phyloP scores from a whole-genome alignment of 148 eudicot genomes.

The Rhododendron vialii region DNA sequence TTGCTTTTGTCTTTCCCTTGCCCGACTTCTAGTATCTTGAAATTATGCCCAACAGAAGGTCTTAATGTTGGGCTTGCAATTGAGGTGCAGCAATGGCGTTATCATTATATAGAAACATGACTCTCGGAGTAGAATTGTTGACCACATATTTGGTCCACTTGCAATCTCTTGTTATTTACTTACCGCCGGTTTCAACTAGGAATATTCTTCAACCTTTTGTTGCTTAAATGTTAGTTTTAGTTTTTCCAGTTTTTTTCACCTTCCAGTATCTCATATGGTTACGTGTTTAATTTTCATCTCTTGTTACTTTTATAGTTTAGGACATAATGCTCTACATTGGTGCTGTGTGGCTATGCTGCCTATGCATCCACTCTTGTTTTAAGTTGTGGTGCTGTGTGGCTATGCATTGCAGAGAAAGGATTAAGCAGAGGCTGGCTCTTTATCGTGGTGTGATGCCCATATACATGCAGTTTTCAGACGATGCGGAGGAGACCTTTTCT shows the following conservation, averaged over 20 bases:
- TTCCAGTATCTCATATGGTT: background rate
- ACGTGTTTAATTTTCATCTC: background rate
- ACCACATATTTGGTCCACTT: background rate
- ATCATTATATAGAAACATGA: background rate
- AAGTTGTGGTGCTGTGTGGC: background rate
- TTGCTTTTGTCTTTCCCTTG: background rate
- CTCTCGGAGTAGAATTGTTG: background rate
- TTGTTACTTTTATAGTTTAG: background rate
- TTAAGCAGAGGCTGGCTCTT: conserved; percentile 78
- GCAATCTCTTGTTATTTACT: background rate
- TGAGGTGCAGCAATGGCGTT: background rate
- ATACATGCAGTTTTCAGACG: conserved; percentile 87
- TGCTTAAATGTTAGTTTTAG: background rate
- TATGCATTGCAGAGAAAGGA: conserved; percentile 57
- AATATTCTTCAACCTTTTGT: background rate
- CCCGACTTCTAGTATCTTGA: background rate
- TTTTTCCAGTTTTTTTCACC: background rate
- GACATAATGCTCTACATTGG: background rate
- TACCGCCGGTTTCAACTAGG: background rate
- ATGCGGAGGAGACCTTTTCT: conserved; percentile 85
- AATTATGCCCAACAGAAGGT: background rate
- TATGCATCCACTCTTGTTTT: conserved; percentile 1
- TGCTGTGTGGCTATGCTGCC: conserved; percentile 12
- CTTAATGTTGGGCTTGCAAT: background rate
- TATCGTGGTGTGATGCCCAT: conserved; percentile 90